A percentile compares a stretch with the other conserved stretches of the same genome.
Conservation (phyloP, 2,329 filamentous ascomycete species). For the Paraphaeosphaeria minitans region DNA sequence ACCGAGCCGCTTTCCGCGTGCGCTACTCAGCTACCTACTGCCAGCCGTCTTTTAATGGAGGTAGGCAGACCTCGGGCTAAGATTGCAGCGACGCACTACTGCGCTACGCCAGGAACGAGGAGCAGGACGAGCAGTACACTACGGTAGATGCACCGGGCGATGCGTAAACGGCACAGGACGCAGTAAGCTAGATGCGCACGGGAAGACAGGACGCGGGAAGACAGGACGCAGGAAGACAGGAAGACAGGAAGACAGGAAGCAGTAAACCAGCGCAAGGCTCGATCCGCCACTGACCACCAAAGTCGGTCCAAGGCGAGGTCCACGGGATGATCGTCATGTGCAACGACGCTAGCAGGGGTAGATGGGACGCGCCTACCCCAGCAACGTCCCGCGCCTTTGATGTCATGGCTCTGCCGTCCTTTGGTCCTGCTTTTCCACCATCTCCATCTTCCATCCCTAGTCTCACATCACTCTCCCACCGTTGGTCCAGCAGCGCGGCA, state of each 20-base stretch:
- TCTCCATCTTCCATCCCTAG: no score
- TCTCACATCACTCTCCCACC: no score
- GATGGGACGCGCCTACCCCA: background rate
- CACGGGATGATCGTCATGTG: constrained; percentile 1
- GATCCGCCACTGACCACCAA: background rate
- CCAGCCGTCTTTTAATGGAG: background rate
- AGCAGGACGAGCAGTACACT: no score
- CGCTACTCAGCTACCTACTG: background rate
- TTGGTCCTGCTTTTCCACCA: constrained; percentile 1
- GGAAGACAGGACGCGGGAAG: no score
- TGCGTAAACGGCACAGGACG: no score
- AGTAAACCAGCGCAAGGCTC: no score
- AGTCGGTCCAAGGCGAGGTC: background rate
- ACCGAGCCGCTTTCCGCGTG: constrained; percentile 1
- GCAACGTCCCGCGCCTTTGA: background rate
- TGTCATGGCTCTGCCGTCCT: constrained; percentile 3
- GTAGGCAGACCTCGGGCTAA: constrained; percentile 1
- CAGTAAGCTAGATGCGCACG: no score
- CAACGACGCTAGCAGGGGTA: background rate
- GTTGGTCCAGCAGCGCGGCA: constrained; percentile 7
- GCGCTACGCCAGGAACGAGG: background rate
- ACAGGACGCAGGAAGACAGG: no score
- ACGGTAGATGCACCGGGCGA: no score
- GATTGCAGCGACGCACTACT: background rate
- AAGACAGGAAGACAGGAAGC: no score